phyloP scores from a whole-genome alignment of 176 grass and related monocot genomes.

The Hordeum marinum region DNA sequence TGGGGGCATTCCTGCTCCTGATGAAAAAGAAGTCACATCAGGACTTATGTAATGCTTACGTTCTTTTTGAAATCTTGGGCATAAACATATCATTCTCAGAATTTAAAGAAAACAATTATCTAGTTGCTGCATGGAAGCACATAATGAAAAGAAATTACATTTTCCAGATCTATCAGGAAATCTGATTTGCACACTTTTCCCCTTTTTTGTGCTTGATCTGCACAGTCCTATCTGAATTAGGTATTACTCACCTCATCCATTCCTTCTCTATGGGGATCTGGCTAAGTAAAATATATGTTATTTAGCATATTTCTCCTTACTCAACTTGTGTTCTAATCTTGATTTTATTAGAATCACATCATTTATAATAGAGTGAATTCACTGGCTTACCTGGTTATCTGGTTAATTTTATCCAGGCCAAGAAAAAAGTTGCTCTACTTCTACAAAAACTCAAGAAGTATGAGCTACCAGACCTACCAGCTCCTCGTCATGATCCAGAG shows the following conservation, averaged over 20 bases:
- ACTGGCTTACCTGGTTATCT: not conserved
- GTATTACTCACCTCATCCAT: not conserved
- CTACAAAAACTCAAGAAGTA: conserved; percentile 98
- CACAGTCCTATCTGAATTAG: not conserved
- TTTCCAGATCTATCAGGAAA: not conserved
- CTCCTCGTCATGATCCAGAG: conserved; percentile 84
- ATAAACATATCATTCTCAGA: not conserved
- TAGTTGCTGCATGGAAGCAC: not conserved
- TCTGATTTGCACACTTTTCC: not conserved
- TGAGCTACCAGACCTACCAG: conserved; percentile 85
- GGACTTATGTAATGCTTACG: not conserved
- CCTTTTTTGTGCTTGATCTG: not conserved
- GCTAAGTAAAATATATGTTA: not conserved
- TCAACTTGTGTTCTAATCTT: not conserved
- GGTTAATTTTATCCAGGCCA: conserved; percentile 52
- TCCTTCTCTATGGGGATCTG: not conserved
- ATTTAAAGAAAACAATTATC: not conserved
- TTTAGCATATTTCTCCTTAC: not conserved
- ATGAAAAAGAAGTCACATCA: not conserved
- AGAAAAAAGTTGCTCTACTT: conserved; percentile 94
- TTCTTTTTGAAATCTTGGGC: not conserved
- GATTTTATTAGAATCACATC: not conserved
- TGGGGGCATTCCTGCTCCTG: not conserved
- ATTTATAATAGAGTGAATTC: not conserved
- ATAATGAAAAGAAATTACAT: not conserved